Evolutionary conservation across 495 filamentous ascomycete species (phyloP), one percentile per base, ranked within the genome.

Genomic region (Niebla homalea): DNA sequence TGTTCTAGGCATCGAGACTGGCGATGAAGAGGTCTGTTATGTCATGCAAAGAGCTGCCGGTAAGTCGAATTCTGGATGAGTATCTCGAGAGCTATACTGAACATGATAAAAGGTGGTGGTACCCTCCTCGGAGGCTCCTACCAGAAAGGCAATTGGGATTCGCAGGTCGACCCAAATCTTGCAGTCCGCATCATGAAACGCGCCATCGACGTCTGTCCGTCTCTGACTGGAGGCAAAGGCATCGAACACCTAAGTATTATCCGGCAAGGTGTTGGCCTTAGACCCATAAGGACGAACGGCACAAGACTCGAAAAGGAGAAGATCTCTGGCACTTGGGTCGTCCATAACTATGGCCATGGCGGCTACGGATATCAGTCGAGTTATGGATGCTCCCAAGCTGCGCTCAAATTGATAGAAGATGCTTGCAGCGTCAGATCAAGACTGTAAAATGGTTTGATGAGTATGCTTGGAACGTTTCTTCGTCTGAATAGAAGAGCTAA

Each of bases 301-400:
- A 80, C 83, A 14, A 75, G 92, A 37, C 72, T 97, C 41, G 92
- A 95, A 67, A 85, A 76, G 62, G 89, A 96, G 64, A 72, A 70
- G 54, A 76, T 89, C 19, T 64, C 73, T 22, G 82, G 74, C n/a
- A 71, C 77, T 0, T 78, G 75, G 67, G 78, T 94, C 10, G 87
- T 99, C 53, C 92, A 99, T 62, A 90, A 94, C 56, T 99, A 99
- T 62, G 93, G 93, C 10, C 90, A 95, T 69, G 89, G 85, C 0
- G 92, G 92, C 0, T 95, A 88, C 71, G 92, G 81, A 49, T 88
- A 95, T 60, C 92, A 99, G 64, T 77, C 79, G 21, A 85, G 79
- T 16, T 99, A 85, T 64, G 92, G 92, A 1, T 89, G 85, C 67
- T 80, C 89, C 0, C 67, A 79, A 56, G 70, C 74, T 42, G 83